A percentile compares a stretch with the other conserved stretches of the same genome.
Evolutionary conservation across 2,329 filamentous ascomycete genomes (phyloP).

Genomic region (Ophiosphaerella korrae): DNA sequence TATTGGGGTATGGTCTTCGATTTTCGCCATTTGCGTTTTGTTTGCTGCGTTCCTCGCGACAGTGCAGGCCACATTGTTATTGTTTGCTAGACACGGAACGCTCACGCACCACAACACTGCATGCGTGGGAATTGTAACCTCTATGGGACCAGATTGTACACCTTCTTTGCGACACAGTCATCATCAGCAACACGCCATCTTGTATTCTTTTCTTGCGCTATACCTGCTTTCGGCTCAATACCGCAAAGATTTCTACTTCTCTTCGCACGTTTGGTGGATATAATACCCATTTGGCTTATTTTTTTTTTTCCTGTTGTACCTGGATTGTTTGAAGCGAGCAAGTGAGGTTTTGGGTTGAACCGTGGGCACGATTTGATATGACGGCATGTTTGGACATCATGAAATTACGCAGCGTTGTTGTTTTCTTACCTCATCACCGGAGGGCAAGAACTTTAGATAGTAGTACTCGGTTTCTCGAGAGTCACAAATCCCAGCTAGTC

Average conservation of each 20-base stretch:
- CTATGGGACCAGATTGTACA: conserved; percentile 19
- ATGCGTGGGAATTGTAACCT: conserved; percentile 30
- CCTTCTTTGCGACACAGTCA: conserved; percentile 3
- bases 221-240: conserved; percentile 30
- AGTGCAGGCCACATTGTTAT: conserved; percentile 44
- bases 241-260: conserved; percentile 15
- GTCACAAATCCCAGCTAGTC: not conserved
- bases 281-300: conserved; percentile 32
- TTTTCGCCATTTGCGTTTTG: conserved; percentile 24
- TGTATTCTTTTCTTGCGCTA: conserved; percentile 23
- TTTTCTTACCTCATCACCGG: not conserved
- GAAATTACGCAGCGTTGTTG: conserved; percentile 21
- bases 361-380: conserved; percentile 15
- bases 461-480: not conserved
- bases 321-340: conserved; percentile 7
- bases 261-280: conserved; percentile 28
- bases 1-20: conserved; percentile 29
- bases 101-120: conserved; percentile 43
- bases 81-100: conserved; percentile 44
- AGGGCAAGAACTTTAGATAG: not conserved
- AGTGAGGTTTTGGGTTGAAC: conserved; percentile 9
- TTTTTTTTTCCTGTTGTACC: conserved; percentile 4
- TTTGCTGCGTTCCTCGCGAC: conserved; percentile 34
- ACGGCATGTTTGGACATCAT: conserved; percentile 17
- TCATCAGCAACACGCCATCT: conserved; percentile 5